These are phyloP conservation scores for Fraxinus platypoda DNA, from an alignment of 305 asterid genomes.

Conservation along the genomic window DNA sequence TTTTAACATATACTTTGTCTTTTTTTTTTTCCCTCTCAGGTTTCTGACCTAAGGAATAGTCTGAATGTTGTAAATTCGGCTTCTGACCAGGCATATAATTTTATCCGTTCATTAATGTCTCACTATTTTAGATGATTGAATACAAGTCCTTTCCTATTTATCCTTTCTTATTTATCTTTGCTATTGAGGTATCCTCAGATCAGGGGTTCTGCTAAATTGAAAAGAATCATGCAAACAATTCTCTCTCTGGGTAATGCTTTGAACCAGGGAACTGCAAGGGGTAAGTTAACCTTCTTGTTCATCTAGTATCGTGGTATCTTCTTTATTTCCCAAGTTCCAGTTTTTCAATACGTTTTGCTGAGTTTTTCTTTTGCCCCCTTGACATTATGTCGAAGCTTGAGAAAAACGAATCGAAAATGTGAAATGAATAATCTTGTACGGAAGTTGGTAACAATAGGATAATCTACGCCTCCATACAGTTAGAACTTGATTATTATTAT, in stretches of 20 bases:
- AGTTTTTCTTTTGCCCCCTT: slow-evolving; percentile 16
- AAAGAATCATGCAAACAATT: slow-evolving; percentile 93
- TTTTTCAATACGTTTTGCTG: slow-evolving; percentile 14
- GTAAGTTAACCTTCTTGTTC: slow-evolving; percentile 40
- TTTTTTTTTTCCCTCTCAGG: slow-evolving; percentile 42
- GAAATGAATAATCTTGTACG: background rate
- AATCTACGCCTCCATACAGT: background rate
- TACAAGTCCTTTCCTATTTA: slow-evolving; percentile 25
- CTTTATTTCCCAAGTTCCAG: slow-evolving; percentile 7
- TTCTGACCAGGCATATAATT: slow-evolving; percentile 71
- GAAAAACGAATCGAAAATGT: slow-evolving; percentile 1
- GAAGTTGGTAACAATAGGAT: background rate
- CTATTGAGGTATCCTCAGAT: slow-evolving; percentile 58
- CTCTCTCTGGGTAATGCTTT: slow-evolving; percentile 90
- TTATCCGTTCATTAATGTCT: slow-evolving; percentile 22
- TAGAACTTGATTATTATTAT: background rate
- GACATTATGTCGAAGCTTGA: background rate
- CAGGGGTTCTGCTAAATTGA: slow-evolving; percentile 77
- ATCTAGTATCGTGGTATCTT: slow-evolving; percentile 15
- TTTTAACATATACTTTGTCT: slow-evolving; percentile 9
- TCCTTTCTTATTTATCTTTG: slow-evolving; percentile 27
- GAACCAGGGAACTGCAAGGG: slow-evolving; percentile 95
- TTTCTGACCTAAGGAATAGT: slow-evolving; percentile 74
- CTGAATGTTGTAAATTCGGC: slow-evolving; percentile 74
- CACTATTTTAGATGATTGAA: slow-evolving; percentile 9